These are phyloP conservation scores for Heritiera littoralis DNA, from an alignment of 345 rosid species.

Conservation along the genomic window DNA sequence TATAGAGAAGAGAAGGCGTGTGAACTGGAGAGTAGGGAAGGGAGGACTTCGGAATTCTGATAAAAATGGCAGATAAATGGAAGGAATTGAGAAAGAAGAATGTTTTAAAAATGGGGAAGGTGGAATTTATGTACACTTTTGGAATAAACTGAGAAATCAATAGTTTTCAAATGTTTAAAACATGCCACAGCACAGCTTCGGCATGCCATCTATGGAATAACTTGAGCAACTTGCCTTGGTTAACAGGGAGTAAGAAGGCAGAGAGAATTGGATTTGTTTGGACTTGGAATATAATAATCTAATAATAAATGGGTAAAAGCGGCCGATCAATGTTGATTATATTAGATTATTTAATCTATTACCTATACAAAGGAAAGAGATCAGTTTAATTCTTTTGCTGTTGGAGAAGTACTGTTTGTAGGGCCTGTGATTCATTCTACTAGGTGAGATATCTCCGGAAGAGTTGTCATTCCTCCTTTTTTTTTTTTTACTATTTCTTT, in stretches of 20 bases:
- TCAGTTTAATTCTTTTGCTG: background rate
- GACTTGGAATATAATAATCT: background rate
- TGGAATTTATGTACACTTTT: background rate
- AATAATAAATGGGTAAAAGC: background rate
- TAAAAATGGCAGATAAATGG: background rate
- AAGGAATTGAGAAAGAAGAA: background rate
- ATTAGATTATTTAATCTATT: background rate
- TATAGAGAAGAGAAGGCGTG: constrained; percentile 16
- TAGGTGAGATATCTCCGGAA: background rate
- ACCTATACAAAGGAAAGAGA: background rate
- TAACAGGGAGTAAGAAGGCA: background rate
- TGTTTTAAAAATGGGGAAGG: background rate
- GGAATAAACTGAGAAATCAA: background rate
- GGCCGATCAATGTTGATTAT: background rate
- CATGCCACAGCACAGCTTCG: background rate
- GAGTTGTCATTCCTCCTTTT: too few species aligned
- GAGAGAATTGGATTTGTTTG: background rate
- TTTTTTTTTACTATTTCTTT: too few species aligned
- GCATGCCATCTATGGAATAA: background rate
- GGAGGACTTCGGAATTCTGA: background rate
- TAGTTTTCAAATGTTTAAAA: background rate
- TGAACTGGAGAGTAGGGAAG: constrained; percentile 9
- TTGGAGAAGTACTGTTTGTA: background rate
- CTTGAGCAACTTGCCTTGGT: background rate
- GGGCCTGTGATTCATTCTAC: background rate